Evolutionary conservation across 106 monocot species (phyloP), one percentile per base, ranked within the genome.

Genomic region (Allium sativum): DNA sequence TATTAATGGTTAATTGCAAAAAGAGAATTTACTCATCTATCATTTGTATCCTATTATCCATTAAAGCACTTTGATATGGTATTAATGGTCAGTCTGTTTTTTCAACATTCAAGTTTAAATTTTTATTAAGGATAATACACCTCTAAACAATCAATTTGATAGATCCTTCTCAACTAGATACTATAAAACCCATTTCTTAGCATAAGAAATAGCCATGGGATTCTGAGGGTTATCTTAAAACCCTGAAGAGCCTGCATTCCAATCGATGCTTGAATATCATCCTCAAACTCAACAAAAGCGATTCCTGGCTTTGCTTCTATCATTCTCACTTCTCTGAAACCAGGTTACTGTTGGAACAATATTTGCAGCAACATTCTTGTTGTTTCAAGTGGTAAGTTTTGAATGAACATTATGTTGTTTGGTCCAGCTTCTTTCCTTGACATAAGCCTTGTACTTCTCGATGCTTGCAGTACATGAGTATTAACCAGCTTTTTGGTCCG

Each of bases 281-380:
- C 96, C 8, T 60, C 79, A 41, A 80, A 98, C 72, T 98, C 96
- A 3, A 98, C 84, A 55, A 98, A 98, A 31, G 96, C 88, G 18
- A 98, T 98, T 11, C 96, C 96, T 14, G 91, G 91, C 70, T 91
- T 98, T 11, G 96, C 90, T 52, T 84, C 84, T 52, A 96, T 80
- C 91, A 96, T 84, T 8, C 91, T 60, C 11, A 94, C 96, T 65
- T 98, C 96, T 63, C 71, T 76, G 70, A 91, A 98, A 15, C 96
- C 96, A 14, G 91, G 96, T 66, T 88, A 98, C 51, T 98, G 88
- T 59, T 85, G 82, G 78, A 98, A 98, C 13, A 92, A 82, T 43
- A 98, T 84, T 62, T 91, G 91, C 1, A 98, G 76, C 96, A 98
- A 91, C 82, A 80, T 82, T 80, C 72, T 84, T 12, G 84, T 88